These are phyloP conservation scores for Triticum urartu DNA, from an alignment of 176 grass and related monocot species.

Conservation along the genomic window DNA sequence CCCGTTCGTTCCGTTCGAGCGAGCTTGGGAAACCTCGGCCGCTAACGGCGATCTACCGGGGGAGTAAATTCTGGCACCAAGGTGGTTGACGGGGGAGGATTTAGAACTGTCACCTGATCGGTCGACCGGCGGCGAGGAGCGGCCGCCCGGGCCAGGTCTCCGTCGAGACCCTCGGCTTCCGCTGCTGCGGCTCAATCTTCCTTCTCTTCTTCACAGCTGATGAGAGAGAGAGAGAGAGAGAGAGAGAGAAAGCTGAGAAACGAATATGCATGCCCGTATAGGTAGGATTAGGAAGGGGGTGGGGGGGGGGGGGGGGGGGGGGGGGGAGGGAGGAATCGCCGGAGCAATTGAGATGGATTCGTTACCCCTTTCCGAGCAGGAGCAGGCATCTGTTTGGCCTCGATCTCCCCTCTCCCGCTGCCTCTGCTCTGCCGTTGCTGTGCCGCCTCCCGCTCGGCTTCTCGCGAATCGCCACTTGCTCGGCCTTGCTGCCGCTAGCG, in stretches of 20 bases:
- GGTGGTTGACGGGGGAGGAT: neutral
- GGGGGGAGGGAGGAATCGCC: neutral
- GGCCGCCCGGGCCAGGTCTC: neutral
- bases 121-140: neutral
- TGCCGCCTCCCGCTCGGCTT: neutral
- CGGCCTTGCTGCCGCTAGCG: neutral
- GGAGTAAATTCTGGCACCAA: neutral
- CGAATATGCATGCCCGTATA: neutral
- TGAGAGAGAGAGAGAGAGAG: neutral
- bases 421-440: too few relatives aligned
- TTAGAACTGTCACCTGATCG: slow-evolving; percentile 5
- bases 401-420: neutral
- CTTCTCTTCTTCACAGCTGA: neutral
- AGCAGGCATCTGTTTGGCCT: neutral
- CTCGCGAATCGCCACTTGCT: neutral
- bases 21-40: neutral
- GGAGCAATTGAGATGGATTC: neutral
- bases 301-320: neutral
- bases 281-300: neutral
- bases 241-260: too few relatives aligned
- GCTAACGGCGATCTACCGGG: neutral
- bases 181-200: neutral
- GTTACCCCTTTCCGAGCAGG: neutral
- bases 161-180: neutral
- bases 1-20: neutral